These are phyloP conservation scores for Spongiforma sp. DNA, from an alignment of 1,284 basidiomycete genomes.

Conservation along the genomic window DNA sequence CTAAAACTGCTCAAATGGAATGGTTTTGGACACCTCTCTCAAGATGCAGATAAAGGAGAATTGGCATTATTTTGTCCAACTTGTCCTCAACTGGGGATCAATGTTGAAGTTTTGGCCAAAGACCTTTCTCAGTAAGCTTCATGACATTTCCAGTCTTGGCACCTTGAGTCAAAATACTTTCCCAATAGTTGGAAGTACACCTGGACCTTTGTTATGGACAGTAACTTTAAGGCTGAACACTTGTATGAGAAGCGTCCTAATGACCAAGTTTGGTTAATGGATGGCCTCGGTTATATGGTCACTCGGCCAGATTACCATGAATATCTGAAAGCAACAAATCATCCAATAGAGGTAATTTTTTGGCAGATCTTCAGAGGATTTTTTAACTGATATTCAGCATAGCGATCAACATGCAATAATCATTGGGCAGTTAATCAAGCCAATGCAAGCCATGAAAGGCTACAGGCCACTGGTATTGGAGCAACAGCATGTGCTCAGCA, in stretches of 20 bases:
- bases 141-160: background rate
- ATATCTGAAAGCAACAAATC: background rate
- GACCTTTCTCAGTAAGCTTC: background rate
- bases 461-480: conserved; percentile 19
- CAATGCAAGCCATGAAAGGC: background rate
- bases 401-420: conserved; percentile 7
- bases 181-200: conserved; percentile 8
- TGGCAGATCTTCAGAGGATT: background rate
- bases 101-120: background rate
- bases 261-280: conserved; percentile 14
- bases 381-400: background rate
- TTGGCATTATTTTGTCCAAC: conserved; percentile 18
- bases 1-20: conserved; percentile 10
- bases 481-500: conserved; percentile 22
- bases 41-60: background rate
- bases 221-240: conserved; percentile 23
- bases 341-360: background rate
- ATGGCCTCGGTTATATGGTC: conserved; percentile 15
- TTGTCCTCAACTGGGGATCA: conserved; percentile 18
- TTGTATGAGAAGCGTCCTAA: background rate
- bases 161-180: background rate
- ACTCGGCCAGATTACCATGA: background rate
- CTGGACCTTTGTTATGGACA: conserved; percentile 7
- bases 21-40: background rate
- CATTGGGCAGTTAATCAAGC: conserved; percentile 12